Evolutionary conservation across 306 rosid species (phyloP), one percentile per base, ranked within the genome.

Genomic region (Spatholobus suberectus): DNA sequence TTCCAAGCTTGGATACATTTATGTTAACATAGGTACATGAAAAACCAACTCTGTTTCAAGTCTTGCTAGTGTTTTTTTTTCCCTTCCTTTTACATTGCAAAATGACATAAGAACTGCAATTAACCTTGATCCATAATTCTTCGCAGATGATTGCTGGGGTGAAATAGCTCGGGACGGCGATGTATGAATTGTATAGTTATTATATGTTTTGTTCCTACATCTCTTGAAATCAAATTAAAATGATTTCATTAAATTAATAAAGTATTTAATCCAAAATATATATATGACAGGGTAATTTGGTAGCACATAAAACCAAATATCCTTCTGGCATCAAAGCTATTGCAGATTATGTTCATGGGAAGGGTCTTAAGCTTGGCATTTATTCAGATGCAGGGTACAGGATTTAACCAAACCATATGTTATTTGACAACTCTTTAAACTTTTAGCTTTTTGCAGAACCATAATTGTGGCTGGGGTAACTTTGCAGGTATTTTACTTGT

Each of bases 81-180:
- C 15, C 5, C 12, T 51, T 59, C 6, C 4, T 17, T 8, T 62
- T 61, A 41, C 14, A n/a, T 66, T 62, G 26, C 14, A 55, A 78
- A 20, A 40, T 80, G 67, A 41, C 40, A 70, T 37, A 8, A 51
- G 49, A 61, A 65, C 17, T 47, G 27, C 5, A 6, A 9, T 44
- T 46, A 55, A 70, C 37, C 63, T 57, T 71, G 1, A 70, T 51
- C 8, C 14, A 9, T 24, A 63, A 27, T 49, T 66, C 69, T 68
- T 44, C 14, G 74, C 75, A 96, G 99, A 96, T 92, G 98, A 93
- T 89, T 92, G 99, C 78, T 96, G 99, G 99, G 98, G 94, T 32
- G 97, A 96, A 87, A 14, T 89, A 23, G 63, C 79, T 87, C 89
- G 99, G n/a, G 98, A 96, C 55, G 54, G 5, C 18, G 85, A 90